A percentile compares a stretch with the other conserved stretches of the same genome.
phyloP scores from a whole-genome alignment of 176 grass and related monocot genomes.

The Oryza meridionalis region DNA sequence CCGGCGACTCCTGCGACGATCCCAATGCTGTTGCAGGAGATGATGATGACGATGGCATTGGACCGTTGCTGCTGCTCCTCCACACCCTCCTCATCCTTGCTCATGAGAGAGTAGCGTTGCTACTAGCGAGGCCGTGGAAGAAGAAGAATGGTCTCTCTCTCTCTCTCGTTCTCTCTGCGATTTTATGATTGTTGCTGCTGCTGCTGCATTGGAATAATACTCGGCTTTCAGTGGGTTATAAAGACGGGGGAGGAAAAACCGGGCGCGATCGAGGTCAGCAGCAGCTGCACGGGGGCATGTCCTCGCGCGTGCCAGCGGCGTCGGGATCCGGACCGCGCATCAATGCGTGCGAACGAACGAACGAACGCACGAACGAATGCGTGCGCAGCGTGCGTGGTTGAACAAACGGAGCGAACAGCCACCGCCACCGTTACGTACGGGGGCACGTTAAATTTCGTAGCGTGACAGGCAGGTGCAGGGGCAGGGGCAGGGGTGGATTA shows the following conservation, averaged over 20 bases:
- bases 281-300: constrained; percentile 21
- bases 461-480: not conserved
- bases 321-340: constrained; percentile 4
- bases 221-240: constrained; percentile 23
- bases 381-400: not conserved
- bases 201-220: not conserved
- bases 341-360: not conserved
- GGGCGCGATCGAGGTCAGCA: not conserved
- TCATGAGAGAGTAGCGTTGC: not conserved
- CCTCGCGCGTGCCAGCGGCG: constrained; percentile 13
- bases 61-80: not conserved
- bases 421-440: not conserved
- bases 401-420: not conserved
- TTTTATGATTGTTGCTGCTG: not conserved
- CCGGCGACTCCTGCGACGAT: not conserved
- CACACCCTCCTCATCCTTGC: constrained; percentile 19
- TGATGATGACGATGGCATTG: not conserved
- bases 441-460: not conserved
- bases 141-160: not conserved
- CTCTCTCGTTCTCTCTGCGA: not conserved
- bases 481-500: not conserved
- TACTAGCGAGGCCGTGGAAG: not conserved
- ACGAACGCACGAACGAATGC: too few species aligned
- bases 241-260: constrained; percentile 20
- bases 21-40: not conserved